A percentile compares a stretch with the other conserved stretches of the same genome.
Conservation (phyloP, 768 basidiomycete species). For the Mrakia gelida region DNA sequence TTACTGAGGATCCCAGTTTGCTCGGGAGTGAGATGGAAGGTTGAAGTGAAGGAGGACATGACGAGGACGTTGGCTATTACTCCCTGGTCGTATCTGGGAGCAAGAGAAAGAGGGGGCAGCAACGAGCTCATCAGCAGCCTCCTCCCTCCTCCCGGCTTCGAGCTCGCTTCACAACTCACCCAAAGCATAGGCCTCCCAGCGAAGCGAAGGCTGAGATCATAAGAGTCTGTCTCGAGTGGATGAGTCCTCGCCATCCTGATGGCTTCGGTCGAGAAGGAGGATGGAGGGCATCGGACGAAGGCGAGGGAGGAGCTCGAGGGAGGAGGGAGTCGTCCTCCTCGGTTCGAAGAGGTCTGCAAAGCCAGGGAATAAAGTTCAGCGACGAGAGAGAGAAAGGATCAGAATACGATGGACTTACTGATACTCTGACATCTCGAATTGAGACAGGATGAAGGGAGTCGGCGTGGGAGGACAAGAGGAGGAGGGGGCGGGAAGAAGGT, state of each 20-base stretch:
- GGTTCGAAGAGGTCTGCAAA: not conserved
- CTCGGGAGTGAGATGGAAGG: conserved; percentile 65
- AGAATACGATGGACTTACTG: not conserved
- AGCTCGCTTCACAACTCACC: not conserved
- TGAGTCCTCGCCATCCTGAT: not conserved
- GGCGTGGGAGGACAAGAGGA: not conserved
- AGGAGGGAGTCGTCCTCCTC: not conserved
- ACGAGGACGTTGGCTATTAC: not conserved
- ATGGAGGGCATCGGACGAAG: not conserved
- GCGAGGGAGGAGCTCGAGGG: not conserved
- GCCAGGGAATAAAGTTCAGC: not conserved
- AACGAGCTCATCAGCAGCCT: conserved; percentile 1
- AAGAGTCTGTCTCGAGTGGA: not conserved
- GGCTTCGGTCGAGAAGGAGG: not conserved
- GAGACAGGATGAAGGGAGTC: not conserved
- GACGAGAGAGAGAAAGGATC: not conserved
- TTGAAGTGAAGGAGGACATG: not conserved
- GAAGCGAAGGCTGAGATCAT: not conserved
- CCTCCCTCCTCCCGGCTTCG: not conserved
- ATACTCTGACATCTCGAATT: not conserved
- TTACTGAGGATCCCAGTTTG: conserved; percentile 74
- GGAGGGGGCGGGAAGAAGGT: not conserved
- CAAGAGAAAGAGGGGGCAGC: too few species aligned
- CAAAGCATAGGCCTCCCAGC: not conserved
- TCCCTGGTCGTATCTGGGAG: conserved; percentile 6